phyloP scores from a whole-genome alignment of 768 basidiomycete species.

The Boletus bicolor region DNA sequence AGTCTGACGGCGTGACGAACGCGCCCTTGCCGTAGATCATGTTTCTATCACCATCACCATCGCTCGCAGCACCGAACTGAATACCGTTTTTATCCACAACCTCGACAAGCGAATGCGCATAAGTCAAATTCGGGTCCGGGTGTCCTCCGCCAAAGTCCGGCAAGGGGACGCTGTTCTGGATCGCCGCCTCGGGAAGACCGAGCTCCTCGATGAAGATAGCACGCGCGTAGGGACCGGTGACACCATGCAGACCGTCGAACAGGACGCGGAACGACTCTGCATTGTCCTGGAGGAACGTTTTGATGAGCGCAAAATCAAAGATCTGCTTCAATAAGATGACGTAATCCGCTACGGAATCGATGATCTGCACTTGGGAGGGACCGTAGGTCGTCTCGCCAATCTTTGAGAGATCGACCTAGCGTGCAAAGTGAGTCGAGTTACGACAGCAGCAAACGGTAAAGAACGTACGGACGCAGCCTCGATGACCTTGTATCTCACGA shows the following conservation, averaged over 20 bases:
- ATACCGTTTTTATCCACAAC: slow-evolving; percentile 84
- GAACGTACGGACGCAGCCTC: slow-evolving; percentile 67
- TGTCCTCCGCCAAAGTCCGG: slow-evolving; percentile 98
- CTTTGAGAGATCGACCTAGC: slow-evolving; percentile 79
- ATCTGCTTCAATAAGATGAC: slow-evolving; percentile 77
- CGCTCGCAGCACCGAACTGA: slow-evolving; percentile 92
- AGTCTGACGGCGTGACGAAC: slow-evolving; percentile 97
- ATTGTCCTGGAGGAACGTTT: slow-evolving; percentile 75
- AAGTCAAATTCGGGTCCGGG: slow-evolving; percentile 97
- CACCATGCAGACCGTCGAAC: slow-evolving; percentile 95
- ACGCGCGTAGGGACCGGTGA: slow-evolving; percentile 93
- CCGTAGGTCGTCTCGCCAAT: slow-evolving; percentile 79
- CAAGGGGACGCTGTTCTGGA: slow-evolving; percentile 88
- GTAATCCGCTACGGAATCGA: slow-evolving; percentile 93
- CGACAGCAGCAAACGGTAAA: neutral
- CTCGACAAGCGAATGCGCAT: slow-evolving; percentile 92
- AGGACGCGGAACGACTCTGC: slow-evolving; percentile 73
- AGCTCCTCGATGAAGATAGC: slow-evolving; percentile 84
- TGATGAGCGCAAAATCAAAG: slow-evolving; percentile 94
- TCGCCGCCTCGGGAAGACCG: slow-evolving; percentile 70
- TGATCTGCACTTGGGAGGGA: slow-evolving; percentile 80
- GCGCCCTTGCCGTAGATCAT: slow-evolving; percentile 99
- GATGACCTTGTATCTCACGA: slow-evolving; percentile 80
- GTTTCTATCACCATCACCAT: slow-evolving; percentile 97
- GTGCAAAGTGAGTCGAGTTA: neutral